Conservation (phyloP, 208 protist species). For the Leishmania gerbilli region DNA sequence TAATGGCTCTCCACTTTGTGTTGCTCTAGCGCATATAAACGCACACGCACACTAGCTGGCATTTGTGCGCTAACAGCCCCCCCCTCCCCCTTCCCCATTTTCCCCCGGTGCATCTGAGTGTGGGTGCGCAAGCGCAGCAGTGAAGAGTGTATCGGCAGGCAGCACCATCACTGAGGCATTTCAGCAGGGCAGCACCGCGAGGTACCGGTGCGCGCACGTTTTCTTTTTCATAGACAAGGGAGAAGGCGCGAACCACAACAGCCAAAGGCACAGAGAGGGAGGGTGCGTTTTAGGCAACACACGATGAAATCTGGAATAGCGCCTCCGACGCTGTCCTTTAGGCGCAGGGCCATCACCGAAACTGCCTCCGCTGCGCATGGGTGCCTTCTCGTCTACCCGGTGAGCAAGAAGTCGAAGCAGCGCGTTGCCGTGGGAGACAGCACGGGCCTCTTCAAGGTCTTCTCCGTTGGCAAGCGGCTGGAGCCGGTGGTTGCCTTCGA, state of each 20-base stretch:
- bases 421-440: slow-evolving; percentile 76
- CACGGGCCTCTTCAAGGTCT: slow-evolving; percentile 57
- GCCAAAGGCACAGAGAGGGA: neutral
- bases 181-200: neutral
- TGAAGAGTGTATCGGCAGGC: neutral
- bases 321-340: slow-evolving; percentile 24
- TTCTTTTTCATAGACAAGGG: neutral
- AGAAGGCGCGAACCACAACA: neutral
- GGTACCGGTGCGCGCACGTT: neutral
- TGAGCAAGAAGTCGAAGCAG: slow-evolving; percentile 67
- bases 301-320: slow-evolving; percentile 14
- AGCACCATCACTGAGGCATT: neutral
- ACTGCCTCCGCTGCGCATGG: slow-evolving; percentile 40
- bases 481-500: slow-evolving; percentile 57
- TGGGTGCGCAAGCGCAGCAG: neutral
- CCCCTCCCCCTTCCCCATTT: no score
- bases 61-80: neutral
- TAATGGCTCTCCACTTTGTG: neutral
- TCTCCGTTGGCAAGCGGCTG: slow-evolving; percentile 56
- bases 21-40: neutral
- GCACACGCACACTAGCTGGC: neutral
- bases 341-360: slow-evolving; percentile 40
- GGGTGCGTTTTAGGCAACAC: neutral
- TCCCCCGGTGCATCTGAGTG: neutral
- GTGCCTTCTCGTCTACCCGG: slow-evolving; percentile 82